Base-by-base conservation (phyloP, 805 yeast species). In the Brettanomyces custersianus region DNA sequence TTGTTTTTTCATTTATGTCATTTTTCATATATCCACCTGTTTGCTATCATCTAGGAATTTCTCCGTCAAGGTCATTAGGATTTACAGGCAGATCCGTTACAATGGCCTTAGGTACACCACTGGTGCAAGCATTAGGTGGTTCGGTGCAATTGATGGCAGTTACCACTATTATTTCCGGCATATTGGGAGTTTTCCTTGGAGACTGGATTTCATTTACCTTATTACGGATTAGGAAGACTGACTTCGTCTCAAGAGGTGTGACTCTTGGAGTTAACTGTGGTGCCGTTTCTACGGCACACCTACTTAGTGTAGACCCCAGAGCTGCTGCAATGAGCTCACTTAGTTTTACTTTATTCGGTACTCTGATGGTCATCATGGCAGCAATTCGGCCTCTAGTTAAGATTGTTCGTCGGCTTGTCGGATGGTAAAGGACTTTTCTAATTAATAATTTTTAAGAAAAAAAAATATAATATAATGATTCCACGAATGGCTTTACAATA, bases 81-180 rank as follows among this genome's bases (percentile, higher is more conserved):
- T 82, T 80, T 51, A 79, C 82, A 2, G 90, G 88, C 2, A 62
- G 94, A 40, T 77, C 85, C 9, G 85, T 80, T 13, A 83, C 94
- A 0, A 65, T 82, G 46, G 90, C 92, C 0, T 60, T 83, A 31
- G 94, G 92, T 0, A 72, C 83, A 0, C 94, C 94, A 2, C 65
- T 82, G 42, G 74, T 80, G 10, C 57, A 58, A n/a, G 67, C 84
- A 0, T 57, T 83, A 24, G 77, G 69, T 9, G 94, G 92, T 0
- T 75, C 82, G 1, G 65, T 74, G 2, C 73, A 83, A 4, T 63
- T 83, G 32, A 81, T 80, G 76, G 84, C 92, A 0, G 85, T 80
- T 10, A 76, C 84, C 26, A 83, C 92, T 0, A 80, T 83, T 18
- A 59, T 83, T 38, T 73, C 84, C 19, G 94, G 94, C 2, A 77